Evolutionary conservation across 2,329 filamentous ascomycete genomes (phyloP), one percentile per base, ranked within the genome.

Genomic region (Sporothrix pallida): DNA sequence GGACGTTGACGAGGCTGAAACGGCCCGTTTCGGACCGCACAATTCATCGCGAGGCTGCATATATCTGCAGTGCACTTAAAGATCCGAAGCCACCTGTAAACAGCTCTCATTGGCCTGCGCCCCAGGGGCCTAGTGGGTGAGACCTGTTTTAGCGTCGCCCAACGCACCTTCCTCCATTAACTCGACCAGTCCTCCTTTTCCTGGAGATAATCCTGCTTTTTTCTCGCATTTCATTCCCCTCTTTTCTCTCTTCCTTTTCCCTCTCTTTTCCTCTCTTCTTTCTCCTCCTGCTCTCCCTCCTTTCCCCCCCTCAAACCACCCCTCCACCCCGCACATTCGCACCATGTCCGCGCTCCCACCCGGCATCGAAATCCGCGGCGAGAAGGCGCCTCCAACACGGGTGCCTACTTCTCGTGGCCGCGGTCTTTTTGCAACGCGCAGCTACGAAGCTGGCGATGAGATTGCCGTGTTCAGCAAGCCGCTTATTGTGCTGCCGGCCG

Each of bases 401-500:
- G 10, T 37, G 26, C 68, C 71, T 54, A 52, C 68, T 10, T 44
- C n/a, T 23, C 73, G 75, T 63, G 77, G 77, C 52, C 87, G 87
- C 75, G 81, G 82, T 73, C 82, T 90, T 46, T 79, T 81, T 72
- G 83, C 87, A 48, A 81, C 83, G 20, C 80, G 78, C 62, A 4
- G 80, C 75, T 85, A 87, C 79, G 23, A 74, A 3, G 81, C 88
- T 0, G 87, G 87, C 77, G 79, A 82, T 42, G 76, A 81, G 73
- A 84, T 90, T 76, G 82, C 83, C 74, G 78, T 79, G 54, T 87
- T 89, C 78, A 74, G 77, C 37, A 80, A 80, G 17, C 83, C 84
- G 5, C 80, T 84, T 54, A 78, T 89, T 63, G 84, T 86, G 20
- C 81, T 89, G 31, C 86, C 88, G 3, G 82, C 84, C 56, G 82